phyloP scores from a whole-genome alignment of 495 filamentous ascomycete genomes.

The Tirmania nivea region DNA sequence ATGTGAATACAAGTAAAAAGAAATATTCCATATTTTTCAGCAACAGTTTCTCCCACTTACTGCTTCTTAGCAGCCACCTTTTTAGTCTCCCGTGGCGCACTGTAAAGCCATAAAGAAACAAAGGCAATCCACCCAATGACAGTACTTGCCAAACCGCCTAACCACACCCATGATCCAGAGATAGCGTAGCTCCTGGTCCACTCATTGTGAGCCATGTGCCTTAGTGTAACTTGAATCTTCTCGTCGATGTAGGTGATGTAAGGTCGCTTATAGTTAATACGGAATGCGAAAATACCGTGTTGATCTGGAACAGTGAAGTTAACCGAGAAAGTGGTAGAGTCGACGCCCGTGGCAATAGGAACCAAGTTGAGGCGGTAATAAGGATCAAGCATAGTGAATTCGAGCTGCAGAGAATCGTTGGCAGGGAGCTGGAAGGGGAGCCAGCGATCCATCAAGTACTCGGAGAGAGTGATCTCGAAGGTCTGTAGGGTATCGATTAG shows the following conservation, averaged over 20 bases:
- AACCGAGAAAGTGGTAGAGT: slow-evolving; percentile 50
- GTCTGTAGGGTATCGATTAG: slow-evolving; percentile 32
- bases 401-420: slow-evolving; percentile 62
- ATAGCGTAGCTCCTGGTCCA: slow-evolving; percentile 82
- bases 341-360: slow-evolving; percentile 33
- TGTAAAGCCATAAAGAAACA: slow-evolving; percentile 63
- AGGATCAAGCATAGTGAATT: slow-evolving; percentile 96
- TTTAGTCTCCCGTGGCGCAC: neutral
- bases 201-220: slow-evolving; percentile 93
- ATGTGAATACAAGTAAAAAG: too few species aligned
- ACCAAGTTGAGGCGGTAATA: slow-evolving; percentile 74
- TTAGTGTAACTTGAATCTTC: slow-evolving; percentile 81
- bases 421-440: slow-evolving; percentile 47
- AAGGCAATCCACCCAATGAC: slow-evolving; percentile 69
- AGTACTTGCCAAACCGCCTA: slow-evolving; percentile 65
- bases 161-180: slow-evolving; percentile 86
- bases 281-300: slow-evolving; percentile 96
- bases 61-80: neutral
- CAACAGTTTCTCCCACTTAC: neutral
- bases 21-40: too few species aligned
- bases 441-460: slow-evolving; percentile 50
- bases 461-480: slow-evolving; percentile 72
- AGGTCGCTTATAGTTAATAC: slow-evolving; percentile 84
- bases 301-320: slow-evolving; percentile 76
- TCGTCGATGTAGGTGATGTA: slow-evolving; percentile 78